A percentile compares a stretch with the other conserved stretches of the same genome.
phyloP scores from a whole-genome alignment of 257 asterid species.

The Penstemon newberryi region DNA sequence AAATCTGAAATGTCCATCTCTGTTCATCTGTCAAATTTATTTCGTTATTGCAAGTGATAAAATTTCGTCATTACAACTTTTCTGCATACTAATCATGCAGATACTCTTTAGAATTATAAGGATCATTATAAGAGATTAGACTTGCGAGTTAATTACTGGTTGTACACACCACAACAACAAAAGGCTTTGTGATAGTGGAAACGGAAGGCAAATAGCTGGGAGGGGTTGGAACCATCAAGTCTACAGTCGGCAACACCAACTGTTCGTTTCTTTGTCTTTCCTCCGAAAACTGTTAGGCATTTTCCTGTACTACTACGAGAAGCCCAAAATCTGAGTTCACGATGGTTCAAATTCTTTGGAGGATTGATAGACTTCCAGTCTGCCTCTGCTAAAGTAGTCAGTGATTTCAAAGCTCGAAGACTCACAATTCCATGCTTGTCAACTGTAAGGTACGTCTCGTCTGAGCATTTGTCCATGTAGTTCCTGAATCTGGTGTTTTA shows the following conservation, averaged over 20 bases:
- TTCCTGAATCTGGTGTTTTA: conserved; percentile 56
- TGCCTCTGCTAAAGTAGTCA: conserved; percentile 49
- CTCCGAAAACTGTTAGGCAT: conserved; percentile 54
- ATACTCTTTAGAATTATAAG: background rate
- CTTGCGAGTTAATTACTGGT: conserved; percentile 31
- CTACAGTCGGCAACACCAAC: conserved; percentile 58
- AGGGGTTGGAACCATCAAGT: conserved; percentile 49
- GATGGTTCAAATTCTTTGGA: conserved; percentile 57
- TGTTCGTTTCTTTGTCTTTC: conserved; percentile 37
- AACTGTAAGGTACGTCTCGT: conserved; percentile 51
- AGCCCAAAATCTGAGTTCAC: conserved; percentile 61
- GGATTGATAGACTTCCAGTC: conserved; percentile 71
- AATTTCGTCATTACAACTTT: too few relatives aligned
- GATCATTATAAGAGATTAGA: background rate
- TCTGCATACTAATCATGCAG: too few relatives aligned
- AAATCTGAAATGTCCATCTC: too few relatives aligned
- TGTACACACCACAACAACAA: conserved; percentile 59
- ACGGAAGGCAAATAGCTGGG: conserved; percentile 68
- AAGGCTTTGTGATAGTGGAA: conserved; percentile 66
- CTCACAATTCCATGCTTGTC: conserved; percentile 61
- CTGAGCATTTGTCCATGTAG: conserved; percentile 71
- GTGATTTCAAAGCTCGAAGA: conserved; percentile 45
- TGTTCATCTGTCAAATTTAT: too few relatives aligned
- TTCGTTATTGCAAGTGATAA: too few relatives aligned
- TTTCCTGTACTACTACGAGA: conserved; percentile 48